phyloP scores from a whole-genome alignment of 2,329 filamentous ascomycete genomes.

The Cyphellophora europaea region DNA sequence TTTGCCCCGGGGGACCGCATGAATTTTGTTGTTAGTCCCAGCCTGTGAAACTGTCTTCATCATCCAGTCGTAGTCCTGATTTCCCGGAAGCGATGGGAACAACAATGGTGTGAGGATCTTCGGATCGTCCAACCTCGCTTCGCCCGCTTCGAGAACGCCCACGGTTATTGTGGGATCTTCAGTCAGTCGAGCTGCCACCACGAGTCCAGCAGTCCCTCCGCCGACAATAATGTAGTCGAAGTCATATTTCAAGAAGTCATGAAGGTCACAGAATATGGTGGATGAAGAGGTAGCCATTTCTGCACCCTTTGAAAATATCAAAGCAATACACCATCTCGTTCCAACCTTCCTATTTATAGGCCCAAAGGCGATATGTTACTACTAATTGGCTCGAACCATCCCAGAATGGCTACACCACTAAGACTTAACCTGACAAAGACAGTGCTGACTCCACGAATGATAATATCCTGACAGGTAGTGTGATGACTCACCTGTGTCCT shows the following conservation, averaged over 20 bases:
- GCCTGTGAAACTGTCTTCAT: conserved; percentile 24
- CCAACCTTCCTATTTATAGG: no score
- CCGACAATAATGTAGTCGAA: conserved; percentile 36
- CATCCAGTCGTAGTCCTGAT: conserved; percentile 27
- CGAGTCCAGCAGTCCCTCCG: conserved; percentile 47
- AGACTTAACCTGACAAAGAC: no score
- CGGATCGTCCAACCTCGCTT: conserved; percentile 20
- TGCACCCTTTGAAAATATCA: no score
- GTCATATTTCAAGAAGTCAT: conserved; percentile 3
- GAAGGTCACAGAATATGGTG: not conserved
- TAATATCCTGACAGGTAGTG: no score
- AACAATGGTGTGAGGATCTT: conserved; percentile 19
- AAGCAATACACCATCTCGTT: no score
- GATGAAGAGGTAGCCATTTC: not conserved
- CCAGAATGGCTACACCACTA: no score
- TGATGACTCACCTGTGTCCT: no score
- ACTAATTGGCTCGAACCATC: no score
- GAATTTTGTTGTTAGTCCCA: conserved; percentile 13
- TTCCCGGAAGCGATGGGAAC: conserved; percentile 19
- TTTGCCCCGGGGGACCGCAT: conserved; percentile 22
- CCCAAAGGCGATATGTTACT: no score
- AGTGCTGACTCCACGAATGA: no score
- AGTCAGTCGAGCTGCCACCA: conserved; percentile 39
- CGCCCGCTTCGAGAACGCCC: conserved; percentile 38
- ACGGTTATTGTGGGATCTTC: conserved; percentile 30